Base-by-base conservation (phyloP, 2,329 filamentous ascomycete species). In the Clarireedia hainanense region DNA sequence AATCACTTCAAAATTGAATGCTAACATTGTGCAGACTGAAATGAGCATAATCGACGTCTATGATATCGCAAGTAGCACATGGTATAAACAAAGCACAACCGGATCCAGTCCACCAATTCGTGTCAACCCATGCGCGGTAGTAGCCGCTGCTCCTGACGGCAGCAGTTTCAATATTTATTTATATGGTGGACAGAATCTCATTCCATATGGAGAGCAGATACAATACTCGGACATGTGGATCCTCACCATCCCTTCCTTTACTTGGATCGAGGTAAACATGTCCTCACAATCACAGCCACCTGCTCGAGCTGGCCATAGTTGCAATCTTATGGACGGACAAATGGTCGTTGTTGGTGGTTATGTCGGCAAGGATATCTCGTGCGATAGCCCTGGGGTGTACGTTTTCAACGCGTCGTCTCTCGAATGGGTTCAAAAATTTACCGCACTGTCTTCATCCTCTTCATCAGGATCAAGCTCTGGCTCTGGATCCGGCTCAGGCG, bases 141-240 rank as follows among this genome's bases (percentile, higher is more conserved):
- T 87, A 17, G 85, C 82, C 43, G 81, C 83, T 15, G 84, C 85
- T 10, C 79, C 85, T 6, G 86, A 89, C 65, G 86, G 86, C 7
- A 86, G 83, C 17, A 87, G 83, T 27, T 88, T 89, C 66, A 87
- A 91, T 65, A 78, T 91, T 46, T 89, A 91, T 71, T 79, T 91
- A 72, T 91, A 86, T 65, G 88, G 86, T 12, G 88, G 88, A 0
- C 88, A 91, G 67, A 87, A 88, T 61, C 74, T 91, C 1, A 75
- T 81, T 26, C 86, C 87, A 0, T 79, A 76, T 57, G 83, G 71
- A 54, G 68, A 72, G 34, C 78, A 81, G 67, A 74, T 69, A 0
- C 78, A 81, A 63, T 88, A 89, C 68, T 79, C 83, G 26, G 85
- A 91, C 64, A 82, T 88, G 74, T 89, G 85, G 81, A 88, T 89